Conservation (phyloP, 495 filamentous ascomycete genomes). For the Hyaloscypha finlandica region DNA sequence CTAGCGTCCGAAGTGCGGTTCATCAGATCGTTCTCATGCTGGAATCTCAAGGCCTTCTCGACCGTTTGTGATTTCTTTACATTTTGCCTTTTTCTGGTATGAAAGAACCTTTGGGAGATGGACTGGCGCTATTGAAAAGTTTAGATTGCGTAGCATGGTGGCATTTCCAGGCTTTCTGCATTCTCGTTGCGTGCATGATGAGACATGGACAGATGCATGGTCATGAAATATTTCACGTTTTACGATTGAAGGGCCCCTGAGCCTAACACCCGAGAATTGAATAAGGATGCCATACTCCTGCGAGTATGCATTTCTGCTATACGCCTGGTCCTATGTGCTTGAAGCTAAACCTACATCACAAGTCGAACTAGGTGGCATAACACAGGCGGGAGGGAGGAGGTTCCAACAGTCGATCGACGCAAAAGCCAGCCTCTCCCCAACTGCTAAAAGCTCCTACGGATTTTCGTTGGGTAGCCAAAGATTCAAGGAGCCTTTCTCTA, state of each 20-base stretch:
- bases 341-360: no score
- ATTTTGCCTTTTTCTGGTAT: background rate
- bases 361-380: no score
- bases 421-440: no score
- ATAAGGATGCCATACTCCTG: no score
- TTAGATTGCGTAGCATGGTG: background rate
- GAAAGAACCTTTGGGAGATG: background rate
- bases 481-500: no score
- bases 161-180: background rate
- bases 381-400: no score
- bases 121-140: background rate
- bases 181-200: background rate
- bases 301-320: no score
- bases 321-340: no score
- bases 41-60: conserved; percentile 84
- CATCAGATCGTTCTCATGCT: conserved; percentile 95
- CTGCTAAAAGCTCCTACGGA: no score
- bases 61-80: conserved; percentile 41
- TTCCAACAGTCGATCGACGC: no score
- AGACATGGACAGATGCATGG: background rate
- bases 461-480: no score
- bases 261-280: no score
- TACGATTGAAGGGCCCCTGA: background rate
- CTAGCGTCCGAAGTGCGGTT: conserved; percentile 86
- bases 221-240: background rate